Evolutionary conservation across 139 green algal genomes (phyloP).

Genomic region (Ostreobium quekettii): DNA sequence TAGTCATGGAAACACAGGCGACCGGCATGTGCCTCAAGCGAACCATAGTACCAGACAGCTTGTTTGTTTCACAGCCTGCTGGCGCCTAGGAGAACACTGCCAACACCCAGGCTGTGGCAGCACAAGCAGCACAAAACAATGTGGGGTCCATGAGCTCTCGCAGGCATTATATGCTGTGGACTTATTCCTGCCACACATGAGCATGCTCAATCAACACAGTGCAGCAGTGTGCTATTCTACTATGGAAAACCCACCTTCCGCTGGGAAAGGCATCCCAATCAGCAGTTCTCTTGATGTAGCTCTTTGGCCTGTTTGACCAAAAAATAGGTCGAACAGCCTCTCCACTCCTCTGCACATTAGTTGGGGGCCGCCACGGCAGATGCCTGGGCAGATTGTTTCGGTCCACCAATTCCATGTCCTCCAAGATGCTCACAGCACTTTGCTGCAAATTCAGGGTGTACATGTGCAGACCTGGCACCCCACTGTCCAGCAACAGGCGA

Average conservation of each 20-base stretch:
- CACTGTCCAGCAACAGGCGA: constrained; percentile 60
- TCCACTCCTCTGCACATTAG: constrained; percentile 27
- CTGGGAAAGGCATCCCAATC: constrained; percentile 62
- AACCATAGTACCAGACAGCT: no score
- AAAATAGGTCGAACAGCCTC: constrained; percentile 75
- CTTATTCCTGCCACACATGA: no score
- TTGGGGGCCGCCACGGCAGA: constrained; percentile 41
- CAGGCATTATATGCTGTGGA: no score
- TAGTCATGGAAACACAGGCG: no score
- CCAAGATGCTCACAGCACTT: constrained; percentile 67
- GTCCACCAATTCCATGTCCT: constrained; percentile 61
- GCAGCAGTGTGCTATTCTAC: no score
- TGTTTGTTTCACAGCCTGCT: no score
- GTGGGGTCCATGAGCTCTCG: no score
- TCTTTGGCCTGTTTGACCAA: constrained; percentile 68
- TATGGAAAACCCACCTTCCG: constrained; percentile 27
- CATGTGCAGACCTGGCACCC: constrained; percentile 77
- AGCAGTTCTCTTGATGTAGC: constrained; percentile 63
- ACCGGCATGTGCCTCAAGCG: no score
- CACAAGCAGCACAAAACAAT: no score
- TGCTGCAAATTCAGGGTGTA: constrained; percentile 93
- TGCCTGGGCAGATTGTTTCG: constrained; percentile 3
- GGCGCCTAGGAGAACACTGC: no score
- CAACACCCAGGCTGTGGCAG: no score
- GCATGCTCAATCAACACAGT: no score